phyloP scores from a whole-genome alignment of 495 filamentous ascomycete species.

The Penicillium paradoxum region DNA sequence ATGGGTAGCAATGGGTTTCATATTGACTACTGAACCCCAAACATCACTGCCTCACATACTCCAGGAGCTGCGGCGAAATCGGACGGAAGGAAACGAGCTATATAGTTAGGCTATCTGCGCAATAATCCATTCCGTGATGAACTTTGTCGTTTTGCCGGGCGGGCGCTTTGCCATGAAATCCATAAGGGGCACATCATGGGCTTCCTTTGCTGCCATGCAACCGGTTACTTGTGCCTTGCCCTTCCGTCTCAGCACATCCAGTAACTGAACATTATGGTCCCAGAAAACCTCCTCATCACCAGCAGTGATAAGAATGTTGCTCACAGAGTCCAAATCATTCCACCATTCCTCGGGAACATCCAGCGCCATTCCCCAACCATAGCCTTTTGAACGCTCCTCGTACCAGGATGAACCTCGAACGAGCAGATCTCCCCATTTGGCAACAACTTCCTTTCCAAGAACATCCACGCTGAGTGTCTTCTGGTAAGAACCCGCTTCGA shows the following conservation, averaged over 20 bases:
- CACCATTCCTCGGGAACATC: conserved; percentile 22
- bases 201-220: conserved; percentile 13
- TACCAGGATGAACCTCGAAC: conserved; percentile 17
- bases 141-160: conserved; percentile 6
- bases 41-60: no score
- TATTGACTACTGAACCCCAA: no score
- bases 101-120: background rate
- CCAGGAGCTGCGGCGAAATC: no score
- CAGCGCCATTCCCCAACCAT: conserved; percentile 24
- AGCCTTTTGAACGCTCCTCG: conserved; percentile 12
- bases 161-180: conserved; percentile 14
- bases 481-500: conserved; percentile 12
- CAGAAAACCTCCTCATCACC: conserved; percentile 21
- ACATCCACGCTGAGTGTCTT: conserved; percentile 17
- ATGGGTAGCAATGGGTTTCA: no score
- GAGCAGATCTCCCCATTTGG: conserved; percentile 12
- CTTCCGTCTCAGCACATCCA: conserved; percentile 10
- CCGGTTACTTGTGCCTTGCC: conserved; percentile 4
- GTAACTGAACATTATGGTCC: conserved; percentile 19
- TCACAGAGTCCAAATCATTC: conserved; percentile 12
- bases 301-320: conserved; percentile 17
- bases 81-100: no score
- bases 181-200: conserved; percentile 26
- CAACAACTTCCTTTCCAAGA: conserved; percentile 12
- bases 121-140: background rate